Evolutionary conservation across 306 rosid species (phyloP), one percentile per base, ranked within the genome.

Genomic region (Ormosia semicastrata): DNA sequence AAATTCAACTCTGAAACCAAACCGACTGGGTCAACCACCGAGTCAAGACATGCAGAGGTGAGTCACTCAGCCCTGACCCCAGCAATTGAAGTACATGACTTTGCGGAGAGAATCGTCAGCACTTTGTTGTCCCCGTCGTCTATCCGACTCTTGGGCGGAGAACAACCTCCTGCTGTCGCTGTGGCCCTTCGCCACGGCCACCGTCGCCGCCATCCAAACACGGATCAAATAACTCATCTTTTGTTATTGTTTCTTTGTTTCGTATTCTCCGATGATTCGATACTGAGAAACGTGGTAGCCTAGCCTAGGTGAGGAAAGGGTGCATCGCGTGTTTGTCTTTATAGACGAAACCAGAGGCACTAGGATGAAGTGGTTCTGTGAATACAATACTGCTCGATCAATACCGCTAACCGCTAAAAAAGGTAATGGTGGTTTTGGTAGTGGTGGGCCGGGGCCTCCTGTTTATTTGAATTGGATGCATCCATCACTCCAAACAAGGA

Each of bases 81-180:
- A 93, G 54, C 94, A 90, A 84, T 88, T 91, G 60, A 91, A 75
- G 88, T 87, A 93, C 97, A 93, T 90, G 69, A 93, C 94, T 83
- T 82, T 76, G 57, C 85, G 84, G 73, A 93, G 85, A 44, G 94
- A 91, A 72, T 93, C 98, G 14, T 93, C 97, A 2, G 88, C 71
- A 8, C 13, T 1, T 8, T 44, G 50, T 12, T 89, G 90, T 18
- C 15, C 50, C 10, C 24, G 78, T 40, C 58, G 78, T 37, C 43
- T 72, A n/a, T 77, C 85, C 2, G 41, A 67, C 8, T 85, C 90
- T 1, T 62, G 84, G 63, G 62, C 87, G 41, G 64, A 44, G 62
- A 84, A 58, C 14, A 85, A 76, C 15, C 85, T 43, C 10, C 81
- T 74, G 77, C 82, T 72, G 37, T 88, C 91, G n/a, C 86, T 14